phyloP scores from a whole-genome alignment of 2,329 filamentous ascomycete genomes.

The Pyricularia grisea region DNA sequence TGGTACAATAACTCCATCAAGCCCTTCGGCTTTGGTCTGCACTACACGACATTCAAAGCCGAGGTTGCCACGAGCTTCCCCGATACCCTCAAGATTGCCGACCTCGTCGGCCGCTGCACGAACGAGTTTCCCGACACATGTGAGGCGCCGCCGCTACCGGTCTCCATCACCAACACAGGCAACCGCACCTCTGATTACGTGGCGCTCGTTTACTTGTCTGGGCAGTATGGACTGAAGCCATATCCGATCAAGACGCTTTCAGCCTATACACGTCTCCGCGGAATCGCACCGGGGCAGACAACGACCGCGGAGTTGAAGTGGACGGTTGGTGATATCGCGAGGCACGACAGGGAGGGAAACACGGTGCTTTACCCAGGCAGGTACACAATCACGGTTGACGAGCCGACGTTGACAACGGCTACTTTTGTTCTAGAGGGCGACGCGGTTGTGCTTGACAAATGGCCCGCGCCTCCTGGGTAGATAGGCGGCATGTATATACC shows the following conservation, averaged over 20 bases:
- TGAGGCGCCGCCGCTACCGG: conserved; percentile 7
- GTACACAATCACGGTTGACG: conserved; percentile 38
- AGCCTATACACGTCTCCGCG: conserved; percentile 34
- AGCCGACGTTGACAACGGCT: conserved; percentile 25
- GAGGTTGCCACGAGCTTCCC: not conserved
- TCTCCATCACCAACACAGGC: conserved; percentile 36
- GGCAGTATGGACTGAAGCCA: conserved; percentile 34
- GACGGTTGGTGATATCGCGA: conserved; percentile 37
- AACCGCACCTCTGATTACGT: conserved; percentile 41
- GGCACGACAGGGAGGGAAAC: conserved; percentile 39
- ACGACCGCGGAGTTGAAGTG: conserved; percentile 26
- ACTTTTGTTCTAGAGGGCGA: conserved; percentile 38
- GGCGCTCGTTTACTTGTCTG: conserved; percentile 37
- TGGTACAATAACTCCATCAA: conserved; percentile 45
- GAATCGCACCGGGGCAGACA: conserved; percentile 22
- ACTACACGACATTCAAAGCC: conserved; percentile 45
- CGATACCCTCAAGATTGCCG: not conserved
- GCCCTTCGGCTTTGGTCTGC: conserved; percentile 45
- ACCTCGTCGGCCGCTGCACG: conserved; percentile 17
- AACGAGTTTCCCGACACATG: conserved; percentile 17
- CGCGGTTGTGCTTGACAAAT: conserved; percentile 27
- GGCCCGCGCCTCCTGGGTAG: conserved; percentile 8
- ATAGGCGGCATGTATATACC: too few relatives aligned
- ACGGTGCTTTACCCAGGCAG: conserved; percentile 42
- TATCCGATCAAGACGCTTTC: conserved; percentile 43